phyloP scores from a whole-genome alignment of 2,329 filamentous ascomycete genomes.

The Colletotrichum sp. region DNA sequence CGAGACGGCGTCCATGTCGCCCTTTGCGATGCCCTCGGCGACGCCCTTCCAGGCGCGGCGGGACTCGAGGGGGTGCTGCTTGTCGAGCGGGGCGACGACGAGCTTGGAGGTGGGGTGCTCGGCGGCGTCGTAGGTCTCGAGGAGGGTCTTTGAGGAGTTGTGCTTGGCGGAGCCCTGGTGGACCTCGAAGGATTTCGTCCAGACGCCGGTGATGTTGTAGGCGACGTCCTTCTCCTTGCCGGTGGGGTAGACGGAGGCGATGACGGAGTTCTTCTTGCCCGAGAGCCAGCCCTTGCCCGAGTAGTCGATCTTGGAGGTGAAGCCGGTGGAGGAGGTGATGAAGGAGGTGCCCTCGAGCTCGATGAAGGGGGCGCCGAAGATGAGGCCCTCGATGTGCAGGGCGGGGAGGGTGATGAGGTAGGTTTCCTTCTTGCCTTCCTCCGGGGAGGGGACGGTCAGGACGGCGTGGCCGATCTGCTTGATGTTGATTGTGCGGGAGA shows the following conservation, averaged over 20 bases:
- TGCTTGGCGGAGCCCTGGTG: slow-evolving; percentile 65
- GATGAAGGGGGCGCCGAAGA: slow-evolving; percentile 85
- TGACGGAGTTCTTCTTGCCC: slow-evolving; percentile 93
- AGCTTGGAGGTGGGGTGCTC: slow-evolving; percentile 68
- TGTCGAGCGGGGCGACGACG: slow-evolving; percentile 70
- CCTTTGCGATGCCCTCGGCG: slow-evolving; percentile 76
- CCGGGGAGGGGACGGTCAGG: slow-evolving; percentile 68
- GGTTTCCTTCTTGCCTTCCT: slow-evolving; percentile 57
- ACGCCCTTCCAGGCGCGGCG: slow-evolving; percentile 89
- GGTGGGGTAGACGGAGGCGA: slow-evolving; percentile 73
- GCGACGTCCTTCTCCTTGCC: slow-evolving; percentile 73
- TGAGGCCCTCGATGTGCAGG: slow-evolving; percentile 91
- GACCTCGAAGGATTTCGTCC: slow-evolving; percentile 84
- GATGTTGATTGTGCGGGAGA: slow-evolving; percentile 91
- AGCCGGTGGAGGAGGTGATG: slow-evolving; percentile 87
- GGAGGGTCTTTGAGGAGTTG: slow-evolving; percentile 49
- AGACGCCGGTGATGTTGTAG: slow-evolving; percentile 88
- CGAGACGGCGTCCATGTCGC: slow-evolving; percentile 83
- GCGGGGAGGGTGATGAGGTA: slow-evolving; percentile 92
- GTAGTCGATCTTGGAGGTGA: slow-evolving; percentile 89
- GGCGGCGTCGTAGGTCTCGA: slow-evolving; percentile 67
- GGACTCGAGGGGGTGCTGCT: slow-evolving; percentile 87
- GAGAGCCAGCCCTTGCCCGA: slow-evolving; percentile 92
- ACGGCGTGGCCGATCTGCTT: slow-evolving; percentile 93
- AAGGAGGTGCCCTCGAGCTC: slow-evolving; percentile 86